phyloP scores from a whole-genome alignment of 2,329 filamentous ascomycete genomes.

The Colletotrichum nymphaeae region DNA sequence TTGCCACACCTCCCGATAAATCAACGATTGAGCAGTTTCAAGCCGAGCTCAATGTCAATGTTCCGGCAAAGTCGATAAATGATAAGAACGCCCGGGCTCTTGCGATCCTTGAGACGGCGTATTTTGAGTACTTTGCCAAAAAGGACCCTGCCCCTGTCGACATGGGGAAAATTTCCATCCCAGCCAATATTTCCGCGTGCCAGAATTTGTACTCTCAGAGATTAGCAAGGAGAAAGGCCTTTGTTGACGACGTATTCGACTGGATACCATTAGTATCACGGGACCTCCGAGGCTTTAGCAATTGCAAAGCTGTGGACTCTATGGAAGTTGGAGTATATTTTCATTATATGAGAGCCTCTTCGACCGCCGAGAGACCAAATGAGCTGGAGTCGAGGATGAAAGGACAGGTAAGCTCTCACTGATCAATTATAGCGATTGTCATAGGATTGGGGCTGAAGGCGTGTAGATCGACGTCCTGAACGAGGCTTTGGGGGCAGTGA shows the following conservation, averaged over 20 bases:
- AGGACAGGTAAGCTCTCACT: conserved; percentile 5
- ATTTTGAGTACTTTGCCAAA: conserved; percentile 30
- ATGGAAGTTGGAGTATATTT: conserved; percentile 28
- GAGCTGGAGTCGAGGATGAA: conserved; percentile 22
- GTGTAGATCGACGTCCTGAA: conserved; percentile 17
- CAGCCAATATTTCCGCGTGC: conserved; percentile 3
- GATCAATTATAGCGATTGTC: neutral
- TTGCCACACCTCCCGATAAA: conserved; percentile 13
- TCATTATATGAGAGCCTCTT: conserved; percentile 28
- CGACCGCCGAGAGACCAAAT: conserved; percentile 3
- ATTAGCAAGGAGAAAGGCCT: neutral
- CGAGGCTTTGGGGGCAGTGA: conserved; percentile 17
- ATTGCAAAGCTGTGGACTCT: conserved; percentile 17
- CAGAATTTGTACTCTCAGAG: neutral
- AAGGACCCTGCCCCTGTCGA: conserved; percentile 23
- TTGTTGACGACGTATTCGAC: neutral
- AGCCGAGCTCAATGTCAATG: conserved; percentile 21
- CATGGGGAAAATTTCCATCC: conserved; percentile 1
- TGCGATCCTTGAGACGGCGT: conserved; percentile 29
- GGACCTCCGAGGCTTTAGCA: conserved; percentile 12
- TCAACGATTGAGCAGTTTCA: conserved; percentile 4
- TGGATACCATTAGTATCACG: conserved; percentile 18
- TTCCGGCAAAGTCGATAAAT: conserved; percentile 2
- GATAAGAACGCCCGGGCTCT: conserved; percentile 9
- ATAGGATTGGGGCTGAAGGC: neutral